Conservation (phyloP, 1,284 basidiomycete species). For the Moesziomyces globuligerus region DNA sequence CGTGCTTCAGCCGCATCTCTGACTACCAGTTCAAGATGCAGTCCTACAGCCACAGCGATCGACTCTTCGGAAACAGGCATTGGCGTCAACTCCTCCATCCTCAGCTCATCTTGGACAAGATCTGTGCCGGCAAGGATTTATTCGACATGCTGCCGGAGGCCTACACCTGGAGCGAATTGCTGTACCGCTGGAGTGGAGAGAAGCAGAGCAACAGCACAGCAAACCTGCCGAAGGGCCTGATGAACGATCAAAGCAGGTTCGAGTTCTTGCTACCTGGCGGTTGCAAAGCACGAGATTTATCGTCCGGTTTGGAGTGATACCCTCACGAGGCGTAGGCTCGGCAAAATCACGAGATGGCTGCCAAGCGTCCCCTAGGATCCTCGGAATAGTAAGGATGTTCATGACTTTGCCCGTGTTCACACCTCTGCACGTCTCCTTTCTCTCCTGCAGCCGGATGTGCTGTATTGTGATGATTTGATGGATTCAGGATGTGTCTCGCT, state of each 20-base stretch:
- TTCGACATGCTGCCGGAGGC: slow-evolving; percentile 74
- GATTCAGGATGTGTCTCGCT: too few relatives aligned
- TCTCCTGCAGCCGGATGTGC: too few relatives aligned
- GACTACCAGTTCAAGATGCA: slow-evolving; percentile 76
- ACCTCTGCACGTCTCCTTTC: too few relatives aligned
- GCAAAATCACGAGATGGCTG: too few relatives aligned
- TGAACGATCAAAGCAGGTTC: slow-evolving; percentile 72
- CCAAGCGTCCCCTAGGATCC: too few relatives aligned
- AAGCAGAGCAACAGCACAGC: slow-evolving; percentile 69
- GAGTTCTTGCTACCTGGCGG: slow-evolving; percentile 74
- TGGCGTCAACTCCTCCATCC: slow-evolving; percentile 70
- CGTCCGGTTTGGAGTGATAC: slow-evolving; percentile 4
- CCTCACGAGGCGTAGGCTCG: too few relatives aligned
- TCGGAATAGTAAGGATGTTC: too few relatives aligned
- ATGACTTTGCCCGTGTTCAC: too few relatives aligned
- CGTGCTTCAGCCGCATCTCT: slow-evolving; percentile 74
- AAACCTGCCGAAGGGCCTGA: slow-evolving; percentile 72
- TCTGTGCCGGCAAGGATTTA: slow-evolving; percentile 75
- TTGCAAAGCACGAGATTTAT: slow-evolving; percentile 64
- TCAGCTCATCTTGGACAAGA: slow-evolving; percentile 73
- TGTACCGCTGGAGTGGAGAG: slow-evolving; percentile 33
- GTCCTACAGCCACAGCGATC: slow-evolving; percentile 76
- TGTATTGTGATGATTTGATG: too few relatives aligned
- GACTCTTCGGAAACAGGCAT: slow-evolving; percentile 72
- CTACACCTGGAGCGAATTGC: slow-evolving; percentile 69